phyloP scores from a whole-genome alignment of 2,329 filamentous ascomycete genomes.

The Exophiala lecanii-corni region DNA sequence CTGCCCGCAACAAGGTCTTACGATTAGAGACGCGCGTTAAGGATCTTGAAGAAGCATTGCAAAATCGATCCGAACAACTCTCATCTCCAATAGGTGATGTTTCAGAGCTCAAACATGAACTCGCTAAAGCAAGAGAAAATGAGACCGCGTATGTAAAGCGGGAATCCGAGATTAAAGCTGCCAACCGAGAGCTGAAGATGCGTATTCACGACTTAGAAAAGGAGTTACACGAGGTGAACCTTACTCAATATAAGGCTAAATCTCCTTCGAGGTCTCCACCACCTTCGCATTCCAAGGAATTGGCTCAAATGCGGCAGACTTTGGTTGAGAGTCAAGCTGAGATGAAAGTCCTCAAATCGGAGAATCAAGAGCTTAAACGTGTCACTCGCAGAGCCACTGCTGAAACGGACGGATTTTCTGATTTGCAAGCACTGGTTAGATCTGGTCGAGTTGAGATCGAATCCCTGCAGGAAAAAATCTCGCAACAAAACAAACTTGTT shows the following conservation, averaged over 20 bases:
- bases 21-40: conserved; percentile 57
- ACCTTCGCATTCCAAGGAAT: conserved; percentile 54
- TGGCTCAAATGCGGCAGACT: conserved; percentile 56
- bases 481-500: conserved; percentile 64
- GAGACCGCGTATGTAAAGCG: conserved; percentile 62
- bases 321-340: conserved; percentile 57
- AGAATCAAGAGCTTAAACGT: conserved; percentile 48
- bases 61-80: conserved; percentile 47
- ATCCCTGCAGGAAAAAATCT: conserved; percentile 67
- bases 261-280: conserved; percentile 49
- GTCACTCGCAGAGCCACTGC: conserved; percentile 48
- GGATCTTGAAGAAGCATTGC: conserved; percentile 49
- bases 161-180: conserved; percentile 60
- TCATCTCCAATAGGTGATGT: conserved; percentile 45
- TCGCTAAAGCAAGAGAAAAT: conserved; percentile 61
- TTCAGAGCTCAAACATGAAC: conserved; percentile 57
- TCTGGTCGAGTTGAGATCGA: conserved; percentile 50
- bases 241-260: conserved; percentile 41
- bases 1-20: conserved; percentile 58
- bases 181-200: conserved; percentile 59
- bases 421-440: conserved; percentile 44
- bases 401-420: conserved; percentile 39
- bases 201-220: conserved; percentile 64
- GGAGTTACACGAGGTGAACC: conserved; percentile 60
- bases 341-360: conserved; percentile 51